Evolutionary conservation across 2,329 filamentous ascomycete species (phyloP).

Genomic region (Paraphoma sp.): DNA sequence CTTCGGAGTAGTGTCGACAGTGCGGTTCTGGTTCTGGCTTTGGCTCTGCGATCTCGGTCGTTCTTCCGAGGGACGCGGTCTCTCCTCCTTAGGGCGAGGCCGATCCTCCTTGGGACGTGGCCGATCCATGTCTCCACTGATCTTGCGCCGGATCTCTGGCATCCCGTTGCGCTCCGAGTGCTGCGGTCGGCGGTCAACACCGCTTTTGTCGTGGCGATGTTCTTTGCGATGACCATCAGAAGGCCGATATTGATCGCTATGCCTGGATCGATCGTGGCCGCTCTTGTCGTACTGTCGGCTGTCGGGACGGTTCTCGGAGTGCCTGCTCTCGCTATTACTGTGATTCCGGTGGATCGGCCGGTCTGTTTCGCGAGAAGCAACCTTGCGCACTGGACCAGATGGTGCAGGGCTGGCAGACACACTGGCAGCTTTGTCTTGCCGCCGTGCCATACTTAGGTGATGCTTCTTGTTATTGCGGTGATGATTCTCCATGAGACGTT

Average conservation of each 20-base stretch:
- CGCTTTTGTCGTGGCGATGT: conserved; percentile 39
- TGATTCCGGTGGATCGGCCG: conserved; percentile 45
- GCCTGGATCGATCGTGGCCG: conserved; percentile 36
- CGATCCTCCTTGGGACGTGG: conserved; percentile 27
- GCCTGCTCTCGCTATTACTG: conserved; percentile 46
- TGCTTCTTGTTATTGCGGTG: conserved; percentile 92
- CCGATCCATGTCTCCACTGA: conserved; percentile 52
- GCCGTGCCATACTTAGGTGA: conserved; percentile 62
- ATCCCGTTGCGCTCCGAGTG: conserved; percentile 47
- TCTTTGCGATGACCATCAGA: conserved; percentile 48
- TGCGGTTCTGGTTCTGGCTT: conserved; percentile 48
- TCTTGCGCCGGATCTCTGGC: conserved; percentile 52
- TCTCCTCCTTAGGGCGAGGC: conserved; percentile 9
- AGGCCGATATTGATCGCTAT: conserved; percentile 45
- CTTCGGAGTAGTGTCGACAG: conserved; percentile 36
- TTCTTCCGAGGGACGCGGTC: conserved; percentile 54
- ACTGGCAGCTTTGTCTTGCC: conserved; percentile 62
- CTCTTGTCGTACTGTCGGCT: conserved; percentile 37
- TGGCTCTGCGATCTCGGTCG: conserved; percentile 51
- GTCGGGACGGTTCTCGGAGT: conserved; percentile 40
- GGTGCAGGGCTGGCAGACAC: conserved; percentile 76
- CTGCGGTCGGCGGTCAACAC: conserved; percentile 47
- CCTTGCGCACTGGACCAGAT: conserved; percentile 43
- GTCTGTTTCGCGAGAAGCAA: conserved; percentile 44
- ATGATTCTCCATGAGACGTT: conserved; percentile 86